Evolutionary conservation across 2,329 filamentous ascomycete species (phyloP).

Genomic region (Cladophialophora exuberans): DNA sequence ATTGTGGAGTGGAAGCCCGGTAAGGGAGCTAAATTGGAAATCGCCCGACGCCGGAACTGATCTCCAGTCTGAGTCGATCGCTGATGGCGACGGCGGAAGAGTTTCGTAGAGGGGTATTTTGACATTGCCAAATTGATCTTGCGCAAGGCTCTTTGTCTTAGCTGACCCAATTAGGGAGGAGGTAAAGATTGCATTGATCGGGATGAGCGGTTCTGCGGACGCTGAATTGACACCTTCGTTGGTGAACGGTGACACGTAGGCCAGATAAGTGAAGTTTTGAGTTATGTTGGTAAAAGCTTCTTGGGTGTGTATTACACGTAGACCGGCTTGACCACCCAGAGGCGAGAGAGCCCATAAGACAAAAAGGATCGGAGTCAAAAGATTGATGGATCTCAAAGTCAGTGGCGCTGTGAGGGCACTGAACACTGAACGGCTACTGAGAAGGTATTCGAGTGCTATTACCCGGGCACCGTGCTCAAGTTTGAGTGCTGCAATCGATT

Average conservation of each 20-base stretch:
- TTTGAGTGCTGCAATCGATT: constrained; percentile 1
- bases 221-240: constrained; percentile 5
- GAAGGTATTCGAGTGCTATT: constrained; percentile 9
- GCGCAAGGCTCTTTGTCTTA: neutral
- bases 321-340: constrained; percentile 7
- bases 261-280: constrained; percentile 10
- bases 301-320: constrained; percentile 6
- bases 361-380: constrained; percentile 2
- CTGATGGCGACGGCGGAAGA: neutral
- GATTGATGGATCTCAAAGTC: constrained; percentile 1
- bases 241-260: constrained; percentile 5
- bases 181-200: constrained; percentile 11
- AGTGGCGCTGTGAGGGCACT: constrained; percentile 5
- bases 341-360: constrained; percentile 11
- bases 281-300: constrained; percentile 5
- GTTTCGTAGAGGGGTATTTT: constrained; percentile 14
- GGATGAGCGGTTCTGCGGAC: constrained; percentile 8
- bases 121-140: constrained; percentile 8
- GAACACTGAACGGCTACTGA: constrained; percentile 4
- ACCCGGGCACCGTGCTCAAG: constrained; percentile 7
- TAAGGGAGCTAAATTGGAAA: constrained; percentile 8
- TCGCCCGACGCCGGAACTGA: neutral
- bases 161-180: constrained; percentile 4
- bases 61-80: neutral
- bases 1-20: constrained; percentile 6